phyloP scores from a whole-genome alignment of 2,329 filamentous ascomycete genomes.

The Cryphonectria radicalis region DNA sequence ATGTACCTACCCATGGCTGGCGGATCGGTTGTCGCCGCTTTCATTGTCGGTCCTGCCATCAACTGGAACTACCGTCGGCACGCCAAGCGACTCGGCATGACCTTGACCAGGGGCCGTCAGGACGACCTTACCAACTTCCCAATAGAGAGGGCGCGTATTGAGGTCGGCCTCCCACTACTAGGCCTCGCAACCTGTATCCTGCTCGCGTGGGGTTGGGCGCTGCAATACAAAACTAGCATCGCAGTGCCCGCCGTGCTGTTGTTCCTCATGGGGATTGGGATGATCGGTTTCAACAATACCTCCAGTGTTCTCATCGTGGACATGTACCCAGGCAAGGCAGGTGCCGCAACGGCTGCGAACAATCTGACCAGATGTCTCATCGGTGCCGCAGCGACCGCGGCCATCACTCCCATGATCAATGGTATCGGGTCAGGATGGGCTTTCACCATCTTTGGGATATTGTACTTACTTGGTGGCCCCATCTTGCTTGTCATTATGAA shows the following conservation, averaged over 20 bases:
- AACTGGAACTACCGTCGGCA: conserved; percentile 72
- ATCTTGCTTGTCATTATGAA: conserved; percentile 47
- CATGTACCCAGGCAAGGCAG: conserved; percentile 56
- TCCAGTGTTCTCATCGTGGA: conserved; percentile 59
- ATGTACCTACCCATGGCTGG: conserved; percentile 57
- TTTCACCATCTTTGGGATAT: conserved; percentile 51
- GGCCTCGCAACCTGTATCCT: conserved; percentile 52
- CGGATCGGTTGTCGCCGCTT: conserved; percentile 52
- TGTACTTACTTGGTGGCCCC: conserved; percentile 47
- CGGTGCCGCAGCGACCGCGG: conserved; percentile 56
- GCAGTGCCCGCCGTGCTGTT: conserved; percentile 53
- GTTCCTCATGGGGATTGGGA: conserved; percentile 50
- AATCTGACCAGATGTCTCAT: conserved; percentile 61
- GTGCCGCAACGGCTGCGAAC: conserved; percentile 59
- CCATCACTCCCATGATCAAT: conserved; percentile 56
- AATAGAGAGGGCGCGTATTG: conserved; percentile 55
- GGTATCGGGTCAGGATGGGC: conserved; percentile 56
- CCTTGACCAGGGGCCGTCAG: conserved; percentile 57
- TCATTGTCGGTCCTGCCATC: conserved; percentile 57
- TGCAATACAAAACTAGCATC: conserved; percentile 47
- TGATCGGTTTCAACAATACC: conserved; percentile 60
- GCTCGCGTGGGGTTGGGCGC: conserved; percentile 57
- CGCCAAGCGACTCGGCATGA: conserved; percentile 56
- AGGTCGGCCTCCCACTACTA: conserved; percentile 55
- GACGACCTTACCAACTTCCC: conserved; percentile 54